phyloP scores from a whole-genome alignment of 2,329 filamentous ascomycete species.

The Akanthomyces dipterigenus region DNA sequence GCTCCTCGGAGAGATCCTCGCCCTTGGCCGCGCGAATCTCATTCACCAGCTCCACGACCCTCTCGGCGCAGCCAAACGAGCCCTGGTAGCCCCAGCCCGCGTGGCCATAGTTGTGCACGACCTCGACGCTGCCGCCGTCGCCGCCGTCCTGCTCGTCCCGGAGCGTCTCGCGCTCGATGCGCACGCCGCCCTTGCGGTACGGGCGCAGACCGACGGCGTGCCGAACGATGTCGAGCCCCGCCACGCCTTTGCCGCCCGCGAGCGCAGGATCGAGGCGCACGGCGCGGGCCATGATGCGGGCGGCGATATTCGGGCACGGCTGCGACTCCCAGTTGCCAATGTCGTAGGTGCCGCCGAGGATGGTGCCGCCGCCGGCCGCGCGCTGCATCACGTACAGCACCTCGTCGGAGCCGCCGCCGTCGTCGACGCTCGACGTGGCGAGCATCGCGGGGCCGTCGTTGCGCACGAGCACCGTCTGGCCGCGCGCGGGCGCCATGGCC shows the following conservation, averaged over 20 bases:
- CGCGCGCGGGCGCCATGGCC: conserved; percentile 67
- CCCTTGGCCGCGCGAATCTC: conserved; percentile 40
- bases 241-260: conserved; percentile 58
- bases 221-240: conserved; percentile 66
- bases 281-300: conserved; percentile 76
- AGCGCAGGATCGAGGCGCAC: conserved; percentile 59
- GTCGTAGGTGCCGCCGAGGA: conserved; percentile 82
- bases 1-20: conserved; percentile 21
- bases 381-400: conserved; percentile 76
- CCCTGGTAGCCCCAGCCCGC: conserved; percentile 70
- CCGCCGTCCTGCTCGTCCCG: conserved; percentile 43
- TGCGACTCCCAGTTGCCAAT: conserved; percentile 72
- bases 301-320: conserved; percentile 71
- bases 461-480: conserved; percentile 76
- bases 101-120: conserved; percentile 80
- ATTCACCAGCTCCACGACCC: conserved; percentile 59
- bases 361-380: conserved; percentile 70
- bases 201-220: conserved; percentile 81
- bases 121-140: conserved; percentile 17
- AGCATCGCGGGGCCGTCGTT: conserved; percentile 70
- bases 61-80: conserved; percentile 63
- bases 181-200: conserved; percentile 62
- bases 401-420: conserved; percentile 66
- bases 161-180: conserved; percentile 55
- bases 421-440: conserved; percentile 64